phyloP scores from a whole-genome alignment of 306 rosid species.

The Dryas octopetala region DNA sequence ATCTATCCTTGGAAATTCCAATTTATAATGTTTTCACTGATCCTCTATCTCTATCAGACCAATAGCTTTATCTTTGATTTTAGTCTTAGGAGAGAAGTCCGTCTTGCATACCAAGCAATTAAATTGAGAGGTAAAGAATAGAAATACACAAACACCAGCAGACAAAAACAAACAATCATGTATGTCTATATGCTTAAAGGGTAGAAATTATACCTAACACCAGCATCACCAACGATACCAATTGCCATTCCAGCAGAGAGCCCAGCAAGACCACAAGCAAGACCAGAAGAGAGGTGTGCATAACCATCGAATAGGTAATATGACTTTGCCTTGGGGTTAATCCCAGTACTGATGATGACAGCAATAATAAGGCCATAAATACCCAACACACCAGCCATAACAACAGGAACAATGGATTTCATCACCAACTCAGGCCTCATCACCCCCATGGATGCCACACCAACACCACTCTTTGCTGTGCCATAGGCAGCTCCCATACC shows the following conservation, averaged over 20 bases:
- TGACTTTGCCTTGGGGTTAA: constrained; percentile 85
- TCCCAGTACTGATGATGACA: constrained; percentile 85
- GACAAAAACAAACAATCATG: not conserved
- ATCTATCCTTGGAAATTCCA: too few relatives aligned
- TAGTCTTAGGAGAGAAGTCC: not conserved
- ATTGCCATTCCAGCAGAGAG: constrained; percentile 93
- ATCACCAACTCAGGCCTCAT: constrained; percentile 93
- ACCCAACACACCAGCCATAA: constrained; percentile 96
- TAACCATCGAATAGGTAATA: constrained; percentile 88
- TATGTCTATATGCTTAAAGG: not conserved
- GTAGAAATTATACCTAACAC: constrained; percentile 60
- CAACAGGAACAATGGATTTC: constrained; percentile 90
- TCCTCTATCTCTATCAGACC: not conserved
- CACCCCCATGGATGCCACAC: constrained; percentile 92
- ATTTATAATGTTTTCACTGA: not conserved
- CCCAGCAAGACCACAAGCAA: constrained; percentile 85
- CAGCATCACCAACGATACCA: constrained; percentile 92
- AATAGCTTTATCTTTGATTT: not conserved
- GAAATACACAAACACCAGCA: not conserved
- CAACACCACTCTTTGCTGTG: constrained; percentile 86
- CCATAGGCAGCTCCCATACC: constrained; percentile 98
- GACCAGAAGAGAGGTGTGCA: constrained; percentile 91
- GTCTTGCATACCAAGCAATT: not conserved
- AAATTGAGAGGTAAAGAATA: not conserved
- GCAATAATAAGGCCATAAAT: constrained; percentile 89